phyloP scores from a whole-genome alignment of 2,329 filamentous ascomycete genomes.

The Hirsutella minnesotensis region DNA sequence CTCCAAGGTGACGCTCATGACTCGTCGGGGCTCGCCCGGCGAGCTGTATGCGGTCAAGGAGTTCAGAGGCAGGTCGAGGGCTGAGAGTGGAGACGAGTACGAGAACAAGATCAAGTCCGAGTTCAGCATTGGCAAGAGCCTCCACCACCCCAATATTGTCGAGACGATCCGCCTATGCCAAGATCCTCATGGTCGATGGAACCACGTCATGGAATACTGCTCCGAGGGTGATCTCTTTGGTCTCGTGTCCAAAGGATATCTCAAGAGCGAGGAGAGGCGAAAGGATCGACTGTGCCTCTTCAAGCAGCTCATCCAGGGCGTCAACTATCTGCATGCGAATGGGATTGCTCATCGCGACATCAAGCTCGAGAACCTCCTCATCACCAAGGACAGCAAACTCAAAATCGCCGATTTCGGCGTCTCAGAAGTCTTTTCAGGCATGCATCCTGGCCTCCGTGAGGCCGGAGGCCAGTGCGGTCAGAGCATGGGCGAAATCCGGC shows the following conservation, averaged over 20 bases:
- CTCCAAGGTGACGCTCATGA: constrained; percentile 73
- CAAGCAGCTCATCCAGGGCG: constrained; percentile 76
- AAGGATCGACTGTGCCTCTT: constrained; percentile 72
- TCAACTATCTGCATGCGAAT: constrained; percentile 69
- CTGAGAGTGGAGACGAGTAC: constrained; percentile 64
- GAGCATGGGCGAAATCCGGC: constrained; percentile 57
- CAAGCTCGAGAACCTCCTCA: constrained; percentile 77
- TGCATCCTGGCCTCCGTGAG: constrained; percentile 66
- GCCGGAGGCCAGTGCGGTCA: constrained; percentile 62
- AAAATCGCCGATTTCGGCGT: constrained; percentile 92
- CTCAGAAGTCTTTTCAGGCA: constrained; percentile 73
- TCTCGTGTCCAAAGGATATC: constrained; percentile 59
- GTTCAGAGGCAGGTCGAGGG: constrained; percentile 60
- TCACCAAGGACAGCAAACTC: constrained; percentile 67
- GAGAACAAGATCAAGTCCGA: constrained; percentile 86
- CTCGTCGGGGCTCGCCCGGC: constrained; percentile 49
- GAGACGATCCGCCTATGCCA: constrained; percentile 67
- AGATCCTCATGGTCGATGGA: constrained; percentile 65
- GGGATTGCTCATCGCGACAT: constrained; percentile 87
- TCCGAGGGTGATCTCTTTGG: constrained; percentile 68
- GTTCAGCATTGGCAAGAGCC: constrained; percentile 74
- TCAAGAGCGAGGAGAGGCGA: constrained; percentile 50
- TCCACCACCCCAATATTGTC: constrained; percentile 80
- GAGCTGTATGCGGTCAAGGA: constrained; percentile 80
- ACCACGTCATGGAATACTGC: constrained; percentile 91